Percentiles rank a stretch among this genome's conserved stretches.
Evolutionary conservation across 2,329 filamentous ascomycete species (phyloP).

Genomic region (Fusarium zealandicum): DNA sequence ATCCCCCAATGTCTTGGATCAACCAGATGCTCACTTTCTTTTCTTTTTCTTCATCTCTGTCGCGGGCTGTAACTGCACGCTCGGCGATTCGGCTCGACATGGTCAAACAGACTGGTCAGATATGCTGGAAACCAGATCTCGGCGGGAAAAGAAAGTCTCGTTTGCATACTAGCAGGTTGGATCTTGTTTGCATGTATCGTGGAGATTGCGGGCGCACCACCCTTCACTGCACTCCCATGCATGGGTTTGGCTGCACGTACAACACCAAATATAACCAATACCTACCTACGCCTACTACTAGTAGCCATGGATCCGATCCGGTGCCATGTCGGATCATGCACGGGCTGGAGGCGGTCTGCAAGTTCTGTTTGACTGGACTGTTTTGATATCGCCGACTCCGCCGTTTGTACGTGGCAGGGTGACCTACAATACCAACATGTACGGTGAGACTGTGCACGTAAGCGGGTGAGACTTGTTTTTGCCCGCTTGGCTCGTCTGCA

Average conservation of each 20-base stretch:
- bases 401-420: not conserved
- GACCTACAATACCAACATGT: not conserved
- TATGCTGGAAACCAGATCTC: slow-evolving; percentile 21
- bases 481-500: slow-evolving; percentile 12
- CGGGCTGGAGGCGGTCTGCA: slow-evolving; percentile 26
- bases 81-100: not conserved
- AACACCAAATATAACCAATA: not conserved
- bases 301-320: not conserved
- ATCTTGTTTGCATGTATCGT: slow-evolving; percentile 17
- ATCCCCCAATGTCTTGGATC: slow-evolving; percentile 11
- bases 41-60: slow-evolving; percentile 11
- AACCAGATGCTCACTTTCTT: slow-evolving; percentile 15
- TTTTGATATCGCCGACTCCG: not conserved
- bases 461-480: not conserved
- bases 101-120: not conserved
- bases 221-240: slow-evolving; percentile 15
- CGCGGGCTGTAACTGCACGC: too few species aligned
- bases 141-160: slow-evolving; percentile 8
- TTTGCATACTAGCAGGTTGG: slow-evolving; percentile 19
- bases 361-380: slow-evolving; percentile 17
- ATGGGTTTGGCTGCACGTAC: not conserved
- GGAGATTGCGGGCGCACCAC: slow-evolving; percentile 16
- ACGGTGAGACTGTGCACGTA: not conserved
- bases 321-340: slow-evolving; percentile 2
- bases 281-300: too few species aligned